Conservation (phyloP, 495 filamentous ascomycete species). For the Parathielavia appendiculata region DNA sequence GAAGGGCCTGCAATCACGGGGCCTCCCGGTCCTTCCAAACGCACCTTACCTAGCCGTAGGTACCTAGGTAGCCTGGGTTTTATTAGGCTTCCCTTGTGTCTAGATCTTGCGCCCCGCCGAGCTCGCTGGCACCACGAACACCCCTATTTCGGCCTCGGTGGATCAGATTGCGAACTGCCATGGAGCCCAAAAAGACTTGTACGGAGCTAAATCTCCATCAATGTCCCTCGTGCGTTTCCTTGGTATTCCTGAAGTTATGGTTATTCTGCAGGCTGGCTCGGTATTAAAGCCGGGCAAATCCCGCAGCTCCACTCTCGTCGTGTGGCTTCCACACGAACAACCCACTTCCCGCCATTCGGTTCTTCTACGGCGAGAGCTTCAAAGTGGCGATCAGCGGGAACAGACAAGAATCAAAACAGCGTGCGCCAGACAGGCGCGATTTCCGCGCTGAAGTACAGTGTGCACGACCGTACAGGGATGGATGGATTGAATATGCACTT, state of each 20-base stretch:
- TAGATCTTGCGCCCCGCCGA: not conserved
- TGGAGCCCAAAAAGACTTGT: too few species aligned
- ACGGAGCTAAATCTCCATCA: not conserved
- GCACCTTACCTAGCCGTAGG: too few species aligned
- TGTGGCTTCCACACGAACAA: slow-evolving; percentile 13
- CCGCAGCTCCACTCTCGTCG: slow-evolving; percentile 6
- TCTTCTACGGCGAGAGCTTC: not conserved
- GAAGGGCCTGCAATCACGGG: slow-evolving; percentile 8
- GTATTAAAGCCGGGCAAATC: slow-evolving; percentile 25
- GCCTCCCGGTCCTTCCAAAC: not conserved
- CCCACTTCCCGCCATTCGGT: not conserved
- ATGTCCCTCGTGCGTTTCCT: not conserved
- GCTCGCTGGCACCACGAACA: slow-evolving; percentile 1
- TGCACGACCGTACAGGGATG: not conserved
- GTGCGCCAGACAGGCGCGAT: not conserved
- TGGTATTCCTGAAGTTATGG: slow-evolving; percentile 14
- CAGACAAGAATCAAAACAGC: too few species aligned
- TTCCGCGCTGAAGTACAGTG: not conserved
- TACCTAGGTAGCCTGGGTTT: too few species aligned
- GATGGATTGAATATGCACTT: too few species aligned
- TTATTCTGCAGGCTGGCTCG: slow-evolving; percentile 19
- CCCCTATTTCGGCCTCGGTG: not conserved
- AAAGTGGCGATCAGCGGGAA: not conserved
- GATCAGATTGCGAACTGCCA: not conserved
- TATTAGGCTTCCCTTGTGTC: not conserved